phyloP scores from a whole-genome alignment of 805 yeast genomes.

The Candida glaebosa region DNA sequence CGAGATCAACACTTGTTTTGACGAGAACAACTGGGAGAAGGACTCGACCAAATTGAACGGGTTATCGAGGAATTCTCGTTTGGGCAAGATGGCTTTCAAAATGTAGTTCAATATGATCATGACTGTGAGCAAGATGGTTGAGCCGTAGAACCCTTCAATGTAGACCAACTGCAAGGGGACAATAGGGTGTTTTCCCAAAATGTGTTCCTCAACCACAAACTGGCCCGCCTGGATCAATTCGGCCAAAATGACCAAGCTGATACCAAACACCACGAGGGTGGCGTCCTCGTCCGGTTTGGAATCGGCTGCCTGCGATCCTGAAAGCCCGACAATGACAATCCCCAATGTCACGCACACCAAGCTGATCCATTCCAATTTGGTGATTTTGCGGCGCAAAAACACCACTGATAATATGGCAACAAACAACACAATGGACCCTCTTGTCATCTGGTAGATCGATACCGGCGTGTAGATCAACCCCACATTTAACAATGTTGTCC shows the following conservation, averaged over 20 bases:
- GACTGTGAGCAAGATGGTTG: slow-evolving; percentile 37
- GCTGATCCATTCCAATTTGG: slow-evolving; percentile 65
- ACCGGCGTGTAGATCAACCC: slow-evolving; percentile 75
- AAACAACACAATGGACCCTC: slow-evolving; percentile 73
- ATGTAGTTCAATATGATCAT: slow-evolving; percentile 44
- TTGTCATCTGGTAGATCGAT: slow-evolving; percentile 80
- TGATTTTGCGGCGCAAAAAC: slow-evolving; percentile 53
- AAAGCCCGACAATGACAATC: slow-evolving; percentile 67
- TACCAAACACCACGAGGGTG: slow-evolving; percentile 47
- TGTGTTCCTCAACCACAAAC: slow-evolving; percentile 74
- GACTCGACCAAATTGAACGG: slow-evolving; percentile 55
- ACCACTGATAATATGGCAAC: slow-evolving; percentile 69
- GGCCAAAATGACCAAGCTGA: slow-evolving; percentile 54
- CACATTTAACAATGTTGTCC: slow-evolving; percentile 73
- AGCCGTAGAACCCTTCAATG: slow-evolving; percentile 70
- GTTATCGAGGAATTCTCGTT: slow-evolving; percentile 40
- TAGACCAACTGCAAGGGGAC: slow-evolving; percentile 67
- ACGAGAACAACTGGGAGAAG: slow-evolving; percentile 44
- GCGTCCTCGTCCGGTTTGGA: slow-evolving; percentile 9
- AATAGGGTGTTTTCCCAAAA: slow-evolving; percentile 50
- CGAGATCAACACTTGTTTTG: slow-evolving; percentile 42
- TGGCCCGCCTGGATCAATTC: slow-evolving; percentile 71
- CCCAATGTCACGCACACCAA: slow-evolving; percentile 64
- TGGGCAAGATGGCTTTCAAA: slow-evolving; percentile 29
- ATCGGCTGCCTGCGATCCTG: slow-evolving; percentile 46